These are phyloP conservation scores for Aplosporella prunicola DNA, from an alignment of 2,329 filamentous ascomycete genomes.

Conservation along the genomic window DNA sequence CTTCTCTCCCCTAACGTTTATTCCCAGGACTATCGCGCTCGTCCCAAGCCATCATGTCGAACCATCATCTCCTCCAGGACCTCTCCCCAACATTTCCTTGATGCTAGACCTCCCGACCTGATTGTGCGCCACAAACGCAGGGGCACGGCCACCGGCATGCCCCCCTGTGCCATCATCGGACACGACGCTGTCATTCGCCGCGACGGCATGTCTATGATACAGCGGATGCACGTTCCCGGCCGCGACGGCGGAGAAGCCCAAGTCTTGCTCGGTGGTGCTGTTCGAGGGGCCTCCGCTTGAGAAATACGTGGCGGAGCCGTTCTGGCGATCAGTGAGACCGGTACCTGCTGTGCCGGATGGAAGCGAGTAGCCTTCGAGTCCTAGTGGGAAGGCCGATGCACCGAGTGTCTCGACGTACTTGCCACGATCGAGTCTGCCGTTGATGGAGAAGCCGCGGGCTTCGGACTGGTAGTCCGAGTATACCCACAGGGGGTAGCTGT, in stretches of 20 bases:
- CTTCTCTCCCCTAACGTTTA: too few species aligned
- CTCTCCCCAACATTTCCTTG: background rate
- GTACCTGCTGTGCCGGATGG: constrained; percentile 21
- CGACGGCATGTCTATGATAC: constrained; percentile 49
- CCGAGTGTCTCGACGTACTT: constrained; percentile 40
- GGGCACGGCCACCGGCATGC: background rate
- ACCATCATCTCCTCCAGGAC: too few species aligned
- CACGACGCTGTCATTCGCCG: constrained; percentile 45
- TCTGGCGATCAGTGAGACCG: constrained; percentile 34
- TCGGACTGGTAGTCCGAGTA: constrained; percentile 40
- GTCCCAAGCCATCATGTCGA: too few species aligned
- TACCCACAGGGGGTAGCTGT: constrained; percentile 53
- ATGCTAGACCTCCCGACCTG: background rate
- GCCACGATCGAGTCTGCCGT: constrained; percentile 40
- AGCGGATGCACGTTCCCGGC: constrained; percentile 28
- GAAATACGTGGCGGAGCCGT: constrained; percentile 50
- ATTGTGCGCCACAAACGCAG: background rate
- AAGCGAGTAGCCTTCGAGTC: constrained; percentile 47
- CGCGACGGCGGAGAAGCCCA: constrained; percentile 43
- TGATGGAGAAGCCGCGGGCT: constrained; percentile 35
- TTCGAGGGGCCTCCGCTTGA: constrained; percentile 32
- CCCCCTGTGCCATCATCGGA: background rate
- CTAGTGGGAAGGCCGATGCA: constrained; percentile 47
- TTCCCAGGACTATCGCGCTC: too few species aligned
- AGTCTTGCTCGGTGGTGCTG: constrained; percentile 49